phyloP scores from a whole-genome alignment of 306 rosid species.

The Canavalia gladiata region DNA sequence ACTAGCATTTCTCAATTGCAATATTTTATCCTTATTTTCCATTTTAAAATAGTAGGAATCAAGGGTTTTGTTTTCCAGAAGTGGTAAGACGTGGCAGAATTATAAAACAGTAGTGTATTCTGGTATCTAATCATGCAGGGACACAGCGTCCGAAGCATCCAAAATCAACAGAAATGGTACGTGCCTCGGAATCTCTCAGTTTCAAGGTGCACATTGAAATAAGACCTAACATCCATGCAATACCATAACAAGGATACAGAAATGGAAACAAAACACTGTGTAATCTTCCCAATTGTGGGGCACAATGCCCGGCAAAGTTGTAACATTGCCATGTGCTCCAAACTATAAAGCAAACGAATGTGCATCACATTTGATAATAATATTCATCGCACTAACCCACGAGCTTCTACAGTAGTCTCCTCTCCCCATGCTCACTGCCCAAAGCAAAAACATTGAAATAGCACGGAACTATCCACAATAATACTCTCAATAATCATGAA shows the following conservation, averaged over 20 bases:
- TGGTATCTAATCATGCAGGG: conserved; percentile 10
- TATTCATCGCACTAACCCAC: conserved; percentile 4
- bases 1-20: no score
- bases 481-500: background rate
- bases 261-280: background rate
- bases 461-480: background rate
- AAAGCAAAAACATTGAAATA: conserved; percentile 21
- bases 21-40: background rate
- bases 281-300: conserved; percentile 27
- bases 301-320: conserved; percentile 28
- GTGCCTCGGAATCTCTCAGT: conserved; percentile 11
- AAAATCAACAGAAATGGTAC: background rate
- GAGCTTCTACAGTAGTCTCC: background rate
- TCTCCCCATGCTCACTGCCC: conserved; percentile 19
- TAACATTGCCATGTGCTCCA: conserved; percentile 31
- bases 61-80: background rate
- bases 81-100: background rate
- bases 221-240: conserved; percentile 23
- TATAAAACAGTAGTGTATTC: background rate
- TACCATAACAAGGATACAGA: conserved; percentile 12
- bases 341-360: conserved; percentile 15
- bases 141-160: background rate
- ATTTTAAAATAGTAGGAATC: background rate
- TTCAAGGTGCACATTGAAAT: background rate
- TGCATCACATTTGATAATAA: background rate